Evolutionary conservation across 805 yeast species (phyloP).

Genomic region (Yarrowia sp.): DNA sequence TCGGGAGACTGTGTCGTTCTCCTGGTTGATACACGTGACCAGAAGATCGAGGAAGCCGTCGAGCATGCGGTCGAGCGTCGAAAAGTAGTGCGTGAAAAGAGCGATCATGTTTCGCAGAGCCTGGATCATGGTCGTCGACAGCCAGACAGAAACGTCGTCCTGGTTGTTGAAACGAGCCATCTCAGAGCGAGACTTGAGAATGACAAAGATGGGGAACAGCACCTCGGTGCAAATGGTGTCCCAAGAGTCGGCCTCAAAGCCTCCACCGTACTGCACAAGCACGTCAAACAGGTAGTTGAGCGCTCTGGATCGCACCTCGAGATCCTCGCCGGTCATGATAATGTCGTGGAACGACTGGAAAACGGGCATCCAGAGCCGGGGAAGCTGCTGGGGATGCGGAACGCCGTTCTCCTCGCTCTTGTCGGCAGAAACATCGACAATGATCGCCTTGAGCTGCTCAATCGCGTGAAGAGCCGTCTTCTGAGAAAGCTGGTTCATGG

Average conservation of each 20-base stretch:
- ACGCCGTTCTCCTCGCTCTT: slow-evolving; percentile 33
- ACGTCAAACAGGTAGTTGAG: slow-evolving; percentile 78
- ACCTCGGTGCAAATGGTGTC: slow-evolving; percentile 70
- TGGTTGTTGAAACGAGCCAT: slow-evolving; percentile 62
- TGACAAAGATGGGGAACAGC: slow-evolving; percentile 85
- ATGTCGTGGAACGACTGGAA: slow-evolving; percentile 80
- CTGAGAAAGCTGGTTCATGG: slow-evolving; percentile 81
- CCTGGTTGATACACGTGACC: slow-evolving; percentile 90
- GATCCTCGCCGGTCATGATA: slow-evolving; percentile 88
- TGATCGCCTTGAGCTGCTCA: slow-evolving; percentile 56
- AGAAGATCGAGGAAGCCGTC: slow-evolving; percentile 76
- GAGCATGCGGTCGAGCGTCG: slow-evolving; percentile 66
- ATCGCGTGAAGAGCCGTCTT: slow-evolving; percentile 77
- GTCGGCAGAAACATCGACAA: slow-evolving; percentile 33
- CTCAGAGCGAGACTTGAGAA: slow-evolving; percentile 73
- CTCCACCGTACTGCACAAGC: slow-evolving; percentile 72
- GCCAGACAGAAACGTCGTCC: slow-evolving; percentile 92
- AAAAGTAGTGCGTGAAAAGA: slow-evolving; percentile 78
- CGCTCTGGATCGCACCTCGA: slow-evolving; percentile 90
- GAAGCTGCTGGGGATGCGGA: slow-evolving; percentile 29
- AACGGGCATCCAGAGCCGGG: slow-evolving; percentile 78
- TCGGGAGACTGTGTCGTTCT: slow-evolving; percentile 92
- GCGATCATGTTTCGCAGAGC: slow-evolving; percentile 87
- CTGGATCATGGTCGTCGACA: slow-evolving; percentile 93
- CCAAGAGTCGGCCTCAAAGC: slow-evolving; percentile 79